Evolutionary conservation across 2,329 filamentous ascomycete species (phyloP).

Genomic region (Ophiostoma himal-ulmi): DNA sequence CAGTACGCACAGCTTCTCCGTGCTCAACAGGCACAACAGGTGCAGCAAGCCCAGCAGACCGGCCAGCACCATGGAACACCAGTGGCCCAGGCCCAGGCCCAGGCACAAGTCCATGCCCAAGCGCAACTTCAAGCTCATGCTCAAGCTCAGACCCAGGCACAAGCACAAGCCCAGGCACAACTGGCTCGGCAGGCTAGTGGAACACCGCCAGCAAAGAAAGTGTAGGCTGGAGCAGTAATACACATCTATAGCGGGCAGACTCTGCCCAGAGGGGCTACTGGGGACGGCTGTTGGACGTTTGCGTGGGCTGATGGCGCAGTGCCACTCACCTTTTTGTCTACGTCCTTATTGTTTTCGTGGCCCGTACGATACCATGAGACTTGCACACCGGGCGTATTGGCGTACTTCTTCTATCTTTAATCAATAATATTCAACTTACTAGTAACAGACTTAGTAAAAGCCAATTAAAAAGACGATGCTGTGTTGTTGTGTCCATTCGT

Average conservation of each 20-base stretch:
- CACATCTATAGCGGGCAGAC: background rate
- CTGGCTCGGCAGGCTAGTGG: conserved; percentile 18
- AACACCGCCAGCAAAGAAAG: background rate
- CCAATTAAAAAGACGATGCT: background rate
- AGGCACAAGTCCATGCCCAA: conserved; percentile 32
- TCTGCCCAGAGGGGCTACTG: background rate
- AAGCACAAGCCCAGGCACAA: conserved; percentile 14
- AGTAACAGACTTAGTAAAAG: background rate
- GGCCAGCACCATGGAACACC: conserved; percentile 40
- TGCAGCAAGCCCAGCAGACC: conserved; percentile 31
- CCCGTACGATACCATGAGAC: background rate
- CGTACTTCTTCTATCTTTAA: background rate
- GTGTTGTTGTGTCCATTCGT: background rate
- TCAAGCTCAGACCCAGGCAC: background rate
- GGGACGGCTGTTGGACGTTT: too few relatives aligned
- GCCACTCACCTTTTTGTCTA: background rate
- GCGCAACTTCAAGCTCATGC: conserved; percentile 13
- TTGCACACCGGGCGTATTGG: background rate
- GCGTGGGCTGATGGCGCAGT: background rate
- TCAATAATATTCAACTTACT: background rate
- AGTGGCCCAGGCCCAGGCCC: conserved; percentile 32
- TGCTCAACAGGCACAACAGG: conserved; percentile 47
- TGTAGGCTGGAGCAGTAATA: background rate
- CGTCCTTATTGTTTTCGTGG: background rate
- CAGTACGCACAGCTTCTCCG: conserved; percentile 55